Evolutionary conservation across 768 basidiomycete species (phyloP).

Genomic region (Mycena amicta): DNA sequence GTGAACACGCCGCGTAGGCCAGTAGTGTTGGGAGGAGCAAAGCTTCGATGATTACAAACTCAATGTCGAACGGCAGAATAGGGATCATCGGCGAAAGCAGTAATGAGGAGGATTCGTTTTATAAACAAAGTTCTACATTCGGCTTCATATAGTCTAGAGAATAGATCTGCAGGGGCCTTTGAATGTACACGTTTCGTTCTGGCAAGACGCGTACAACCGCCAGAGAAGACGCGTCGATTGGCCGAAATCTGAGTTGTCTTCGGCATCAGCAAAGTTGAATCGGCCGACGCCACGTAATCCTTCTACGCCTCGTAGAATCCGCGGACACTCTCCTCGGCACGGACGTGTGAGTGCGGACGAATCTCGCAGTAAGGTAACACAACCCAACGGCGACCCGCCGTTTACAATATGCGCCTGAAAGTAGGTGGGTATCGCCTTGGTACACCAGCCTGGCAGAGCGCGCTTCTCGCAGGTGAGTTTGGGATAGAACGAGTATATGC

Average conservation of each 20-base stretch:
- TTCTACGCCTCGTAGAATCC: neutral
- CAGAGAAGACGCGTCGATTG: neutral
- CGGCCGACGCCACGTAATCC: neutral
- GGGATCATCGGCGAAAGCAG: neutral
- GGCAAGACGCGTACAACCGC: neutral
- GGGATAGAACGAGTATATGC: neutral
- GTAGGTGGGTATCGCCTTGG: neutral
- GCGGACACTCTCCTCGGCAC: neutral
- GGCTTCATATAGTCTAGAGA: neutral
- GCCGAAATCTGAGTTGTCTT: neutral
- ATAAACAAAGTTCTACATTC: neutral
- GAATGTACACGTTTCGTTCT: neutral
- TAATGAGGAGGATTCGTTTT: too few relatives aligned
- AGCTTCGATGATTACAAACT: neutral
- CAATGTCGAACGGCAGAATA: neutral
- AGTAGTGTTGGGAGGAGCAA: neutral
- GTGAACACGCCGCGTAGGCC: neutral
- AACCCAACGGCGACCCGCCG: neutral
- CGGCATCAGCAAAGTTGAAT: neutral
- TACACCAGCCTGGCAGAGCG: neutral
- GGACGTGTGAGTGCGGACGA: neutral
- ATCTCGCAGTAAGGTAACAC: neutral
- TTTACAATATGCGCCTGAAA: neutral
- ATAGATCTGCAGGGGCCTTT: neutral
- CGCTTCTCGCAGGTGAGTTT: neutral